Evolutionary conservation across 768 basidiomycete species (phyloP), one percentile per base, ranked within the genome.

Genomic region (Auricularia sp.): DNA sequence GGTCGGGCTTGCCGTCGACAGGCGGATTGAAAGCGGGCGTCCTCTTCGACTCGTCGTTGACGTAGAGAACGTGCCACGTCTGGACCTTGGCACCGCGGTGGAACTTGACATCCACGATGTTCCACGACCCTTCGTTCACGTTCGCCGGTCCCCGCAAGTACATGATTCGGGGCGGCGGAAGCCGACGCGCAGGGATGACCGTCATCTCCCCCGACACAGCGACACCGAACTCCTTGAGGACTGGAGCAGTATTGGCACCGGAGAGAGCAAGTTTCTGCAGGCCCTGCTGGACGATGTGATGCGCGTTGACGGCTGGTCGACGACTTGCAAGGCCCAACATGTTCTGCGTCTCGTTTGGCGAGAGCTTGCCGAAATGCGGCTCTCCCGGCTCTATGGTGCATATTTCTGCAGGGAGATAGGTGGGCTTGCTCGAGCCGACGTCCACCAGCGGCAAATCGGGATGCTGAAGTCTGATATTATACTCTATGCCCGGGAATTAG

Each of bases 281-380:
- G 0, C 90, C 90, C n/a, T 81, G 71, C 29, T 79, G 73, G 16
- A 83, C 74, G 66, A 91, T 88, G 10, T 78, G 67, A 33, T 78
- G 76, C 0, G 86, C 87, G 66, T 89, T 90, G 61, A 78, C 69
- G 0, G 70, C 72, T 0, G 90, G 90, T 1, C 78, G 78, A 36
- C 86, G 85, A 73, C 86, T 87, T 0, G 90, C 90, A 62, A 76
- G 75, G 51, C 76, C 77, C 64, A 92, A 86, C 90, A 92, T 91
- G 23, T 78, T 73, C 0, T 83, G 75, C 0, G 87, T 89, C 69
- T 87, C 84, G 6, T 69, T 76, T 18, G 83, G 83, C 63, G 73
- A 79, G 2, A 91, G 83, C 65, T 81, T 90, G 72, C 83, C 85
- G 3, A 70, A 73, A 68, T 70, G 76, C 33, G 85, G 77, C 66